Percentiles rank a stretch among this genome's conserved stretches.
Evolutionary conservation across 2,329 filamentous ascomycete genomes (phyloP).

Genomic region (Colletotrichum horii): DNA sequence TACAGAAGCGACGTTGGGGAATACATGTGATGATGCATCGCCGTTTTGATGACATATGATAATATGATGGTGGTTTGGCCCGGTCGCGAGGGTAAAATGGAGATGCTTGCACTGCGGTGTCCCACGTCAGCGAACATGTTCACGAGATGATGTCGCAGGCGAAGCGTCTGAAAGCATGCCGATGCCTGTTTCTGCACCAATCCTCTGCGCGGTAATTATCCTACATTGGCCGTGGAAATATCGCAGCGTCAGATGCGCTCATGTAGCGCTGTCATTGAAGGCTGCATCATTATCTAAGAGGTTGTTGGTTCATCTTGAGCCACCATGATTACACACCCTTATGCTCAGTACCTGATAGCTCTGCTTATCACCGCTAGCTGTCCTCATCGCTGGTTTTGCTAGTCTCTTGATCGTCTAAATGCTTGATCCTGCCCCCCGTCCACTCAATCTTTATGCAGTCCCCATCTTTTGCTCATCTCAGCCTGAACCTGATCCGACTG

Average conservation of each 20-base stretch:
- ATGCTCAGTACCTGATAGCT: too few species aligned
- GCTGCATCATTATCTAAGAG: neutral
- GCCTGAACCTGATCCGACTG: too few species aligned
- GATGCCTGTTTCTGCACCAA: neutral
- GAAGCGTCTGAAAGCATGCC: neutral
- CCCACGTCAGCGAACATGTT: neutral
- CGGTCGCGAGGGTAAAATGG: neutral
- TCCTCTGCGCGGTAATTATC: neutral
- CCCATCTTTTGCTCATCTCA: too few species aligned
- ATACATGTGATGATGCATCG: neutral
- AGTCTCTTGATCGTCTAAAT: too few species aligned
- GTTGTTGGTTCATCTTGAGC: neutral
- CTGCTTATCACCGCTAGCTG: too few species aligned
- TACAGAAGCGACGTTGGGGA: neutral
- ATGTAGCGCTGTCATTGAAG: neutral
- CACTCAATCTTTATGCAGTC: too few species aligned
- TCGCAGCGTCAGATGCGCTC: neutral
- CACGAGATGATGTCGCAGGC: neutral
- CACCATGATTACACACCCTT: neutral
- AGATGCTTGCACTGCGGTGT: neutral
- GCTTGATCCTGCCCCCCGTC: too few species aligned
- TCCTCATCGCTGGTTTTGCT: too few species aligned
- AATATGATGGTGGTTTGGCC: neutral
- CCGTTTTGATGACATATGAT: neutral
- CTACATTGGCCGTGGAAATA: neutral